These are phyloP conservation scores for Fusarium pseudonygamai DNA, from an alignment of 2,329 filamentous ascomycete species.

Conservation along the genomic window DNA sequence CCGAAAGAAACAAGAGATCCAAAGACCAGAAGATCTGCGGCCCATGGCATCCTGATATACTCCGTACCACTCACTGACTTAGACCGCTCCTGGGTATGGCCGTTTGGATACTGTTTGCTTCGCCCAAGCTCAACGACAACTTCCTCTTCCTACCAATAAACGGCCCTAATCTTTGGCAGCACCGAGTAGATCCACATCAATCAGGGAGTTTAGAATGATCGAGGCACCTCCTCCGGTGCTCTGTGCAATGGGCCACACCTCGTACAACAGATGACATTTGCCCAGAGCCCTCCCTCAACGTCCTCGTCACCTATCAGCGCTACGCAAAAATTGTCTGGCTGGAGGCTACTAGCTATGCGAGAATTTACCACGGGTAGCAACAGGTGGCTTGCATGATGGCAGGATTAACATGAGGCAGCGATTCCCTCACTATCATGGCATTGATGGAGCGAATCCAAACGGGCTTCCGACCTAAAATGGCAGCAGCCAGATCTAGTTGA, in stretches of 20 bases:
- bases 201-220: conserved; percentile 14
- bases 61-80: conserved; percentile 41
- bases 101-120: conserved; percentile 35
- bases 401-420: conserved; percentile 25
- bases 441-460: conserved; percentile 17
- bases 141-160: conserved; percentile 26
- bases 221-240: conserved; percentile 19
- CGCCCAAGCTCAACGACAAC: conserved; percentile 2
- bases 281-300: conserved; percentile 23
- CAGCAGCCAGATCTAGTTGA: conserved; percentile 27
- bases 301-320: conserved; percentile 4
- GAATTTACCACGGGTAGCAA: conserved; percentile 7
- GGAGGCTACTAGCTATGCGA: conserved; percentile 20
- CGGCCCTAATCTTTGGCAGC: conserved; percentile 20
- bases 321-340: conserved; percentile 24
- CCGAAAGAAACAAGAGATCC: conserved; percentile 9
- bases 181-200: conserved; percentile 19
- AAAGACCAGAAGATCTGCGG: conserved; percentile 27
- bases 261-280: conserved; percentile 40
- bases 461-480: conserved; percentile 7
- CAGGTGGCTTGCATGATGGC: conserved; percentile 27
- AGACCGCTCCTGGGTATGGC: conserved; percentile 27
- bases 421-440: conserved; percentile 6
- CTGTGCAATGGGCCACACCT: conserved; percentile 23
- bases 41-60: conserved; percentile 38